phyloP scores from a whole-genome alignment of 345 rosid species.

The Eutrema japonicum region DNA sequence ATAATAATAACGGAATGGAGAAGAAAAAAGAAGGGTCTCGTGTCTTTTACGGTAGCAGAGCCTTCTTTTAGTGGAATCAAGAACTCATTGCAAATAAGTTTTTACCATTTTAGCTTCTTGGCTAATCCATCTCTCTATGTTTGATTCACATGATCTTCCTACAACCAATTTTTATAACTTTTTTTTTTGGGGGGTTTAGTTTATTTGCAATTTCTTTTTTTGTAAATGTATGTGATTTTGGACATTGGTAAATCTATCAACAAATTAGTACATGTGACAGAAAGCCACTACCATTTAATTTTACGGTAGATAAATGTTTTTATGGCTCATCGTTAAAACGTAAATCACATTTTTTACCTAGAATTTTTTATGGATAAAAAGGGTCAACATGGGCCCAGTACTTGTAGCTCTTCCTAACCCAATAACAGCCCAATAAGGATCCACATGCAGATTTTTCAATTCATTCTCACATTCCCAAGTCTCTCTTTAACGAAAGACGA shows the following conservation, averaged over 20 bases:
- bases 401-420: neutral
- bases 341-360: too few species aligned
- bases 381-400: neutral
- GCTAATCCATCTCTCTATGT: conserved; percentile 2
- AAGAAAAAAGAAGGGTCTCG: conserved; percentile 87
- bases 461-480: neutral
- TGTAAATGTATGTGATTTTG: neutral
- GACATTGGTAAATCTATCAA: neutral
- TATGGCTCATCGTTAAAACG: too few species aligned
- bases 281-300: neutral
- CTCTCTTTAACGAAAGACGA: neutral
- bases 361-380: too few species aligned
- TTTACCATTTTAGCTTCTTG: conserved; percentile 8
- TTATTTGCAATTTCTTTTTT: neutral
- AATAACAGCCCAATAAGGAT: conserved; percentile 22
- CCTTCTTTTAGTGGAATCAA: conserved; percentile 68
- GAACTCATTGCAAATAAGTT: conserved; percentile 26
- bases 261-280: too few species aligned
- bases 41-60: conserved; percentile 94
- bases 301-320: neutral
- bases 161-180: neutral
- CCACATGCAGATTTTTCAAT: neutral
- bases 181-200: neutral
- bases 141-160: conserved; percentile 3
- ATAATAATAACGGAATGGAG: conserved; percentile 43